phyloP scores from a whole-genome alignment of 2,329 filamentous ascomycete genomes.

The Phaeosphaeria sp. region DNA sequence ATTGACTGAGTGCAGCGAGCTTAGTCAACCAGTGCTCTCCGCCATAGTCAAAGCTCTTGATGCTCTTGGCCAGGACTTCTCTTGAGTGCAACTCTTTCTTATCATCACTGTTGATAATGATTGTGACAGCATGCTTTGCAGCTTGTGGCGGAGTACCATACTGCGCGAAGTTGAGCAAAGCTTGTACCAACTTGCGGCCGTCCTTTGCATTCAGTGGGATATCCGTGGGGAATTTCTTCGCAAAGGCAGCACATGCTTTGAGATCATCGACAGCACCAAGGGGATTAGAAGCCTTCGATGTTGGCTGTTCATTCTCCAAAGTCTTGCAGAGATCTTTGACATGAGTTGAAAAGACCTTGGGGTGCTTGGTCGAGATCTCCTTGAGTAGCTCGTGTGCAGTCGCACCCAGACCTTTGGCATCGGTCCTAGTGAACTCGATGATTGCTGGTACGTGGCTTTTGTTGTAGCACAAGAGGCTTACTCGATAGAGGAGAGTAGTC shows the following conservation, averaged over 20 bases:
- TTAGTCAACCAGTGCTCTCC: constrained; percentile 76
- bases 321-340: constrained; percentile 90
- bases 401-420: constrained; percentile 77
- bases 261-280: constrained; percentile 83
- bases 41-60: constrained; percentile 76
- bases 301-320: constrained; percentile 80
- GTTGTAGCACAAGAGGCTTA: constrained; percentile 87
- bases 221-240: constrained; percentile 82
- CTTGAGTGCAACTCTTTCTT: constrained; percentile 85
- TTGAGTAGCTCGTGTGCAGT: constrained; percentile 89
- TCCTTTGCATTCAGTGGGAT: constrained; percentile 64
- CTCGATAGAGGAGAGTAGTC: constrained; percentile 81
- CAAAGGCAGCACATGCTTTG: constrained; percentile 92
- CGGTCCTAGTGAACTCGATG: constrained; percentile 83
- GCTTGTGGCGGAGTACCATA: constrained; percentile 81
- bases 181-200: constrained; percentile 82
- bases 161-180: constrained; percentile 81
- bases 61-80: constrained; percentile 78
- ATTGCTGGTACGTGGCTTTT: constrained; percentile 91
- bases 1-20: constrained; percentile 73
- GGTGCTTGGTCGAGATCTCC: constrained; percentile 88
- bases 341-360: constrained; percentile 90
- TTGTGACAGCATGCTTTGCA: constrained; percentile 92
- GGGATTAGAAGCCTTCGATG: constrained; percentile 71
- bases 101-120: constrained; percentile 79